Base-by-base conservation (phyloP, 441 rosid genomes). In the Aquilaria agallochum region DNA sequence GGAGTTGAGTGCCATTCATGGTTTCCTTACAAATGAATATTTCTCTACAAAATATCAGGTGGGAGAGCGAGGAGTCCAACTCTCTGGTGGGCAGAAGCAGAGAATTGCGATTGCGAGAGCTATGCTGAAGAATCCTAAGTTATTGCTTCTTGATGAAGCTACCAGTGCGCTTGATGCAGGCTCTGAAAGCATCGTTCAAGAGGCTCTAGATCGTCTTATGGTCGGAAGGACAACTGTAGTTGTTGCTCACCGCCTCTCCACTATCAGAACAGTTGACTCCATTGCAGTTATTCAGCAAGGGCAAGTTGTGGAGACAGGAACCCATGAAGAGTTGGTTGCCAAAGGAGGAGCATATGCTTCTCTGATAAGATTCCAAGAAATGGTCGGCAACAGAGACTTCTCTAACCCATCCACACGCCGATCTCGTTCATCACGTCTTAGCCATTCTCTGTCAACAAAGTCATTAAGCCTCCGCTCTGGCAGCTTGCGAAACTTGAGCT, bases 81-180 rank as follows among this genome's bases (percentile, higher is more conserved):
- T 94, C 15, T 94, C 99, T 2, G 99, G 99, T 68, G 99, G 99
- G 36, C 97, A 94, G 74, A 94, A 91, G 62, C 99, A 94, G 76
- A 86, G 99, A 71, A 94, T 94, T 2, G 99, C 99, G 40, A 94
- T 94, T 15, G 97, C 97, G n/a, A 80, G 99, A 68, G 99, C 99
- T 2, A 91, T 94, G 97, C 59, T 94, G 71, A 94, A 94, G 82
- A 75, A 94, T 63, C 99, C 99, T 0, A 94, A 87, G 81, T 84
- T 94, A 76, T 87, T 94, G 46, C 94, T 94, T 58, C 89, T 94
- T 3, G 99, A 94, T 72, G 99, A 94, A 80, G 99, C 99, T 61
- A 94, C 99, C 11, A 94, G 99, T 34, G 99, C 99, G 4, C 99
- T 94, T 48, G 99, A 94, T 68, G 97, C 99, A 34, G 71, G 99